Evolutionary conservation across 345 rosid genomes (phyloP), one percentile per base, ranked within the genome.

Genomic region (Ceriops decandra): DNA sequence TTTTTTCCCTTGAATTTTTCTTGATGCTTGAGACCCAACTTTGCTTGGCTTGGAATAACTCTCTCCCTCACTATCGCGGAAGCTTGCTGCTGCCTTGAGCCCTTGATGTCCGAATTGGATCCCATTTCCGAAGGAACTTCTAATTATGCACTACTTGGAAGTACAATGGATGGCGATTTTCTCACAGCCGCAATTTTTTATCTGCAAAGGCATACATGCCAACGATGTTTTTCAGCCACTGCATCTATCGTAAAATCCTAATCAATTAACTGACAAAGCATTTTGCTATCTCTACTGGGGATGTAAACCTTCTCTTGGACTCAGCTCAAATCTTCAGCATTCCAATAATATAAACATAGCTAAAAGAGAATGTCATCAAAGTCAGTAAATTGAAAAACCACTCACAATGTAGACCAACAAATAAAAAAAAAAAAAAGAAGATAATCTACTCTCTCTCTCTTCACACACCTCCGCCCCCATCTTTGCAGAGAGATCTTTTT

Each of bases 51-150:
- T 8, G 68, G 62, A 1, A 32, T 69, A 59, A 30, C 60, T 60
- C 74, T 72, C 71, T 86, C 87, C 74, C 79, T 83, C 71, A 64
- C 78, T 35, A 61, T 58, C 70, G 66, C 79, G 30, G 81, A 74
- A 66, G 60, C 62, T 24, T 71, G 71, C 60, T 57, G 78, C 62
- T 65, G 77, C 54, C 72, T 78, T 32, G 82, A 77, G 63, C 79
- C 72, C 70, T 56, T 81, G 32, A 71, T 60, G 68, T 78, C 83
- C 31, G 19, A 67, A 80, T 75, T 68, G 52, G 72, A 68, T 73
- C 65, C 83, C 86, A 70, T 82, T 64, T 72, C 69, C 66, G 69
- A n/a, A 33, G 53, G 46, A 61, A 46, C 46, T 61, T 61, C 67
- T 5, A 61, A 52, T 60, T 21, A 33, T 36, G 51, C 68, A 42